Conservation (phyloP, 75 land plant genomes). For the Pinus taeda region DNA sequence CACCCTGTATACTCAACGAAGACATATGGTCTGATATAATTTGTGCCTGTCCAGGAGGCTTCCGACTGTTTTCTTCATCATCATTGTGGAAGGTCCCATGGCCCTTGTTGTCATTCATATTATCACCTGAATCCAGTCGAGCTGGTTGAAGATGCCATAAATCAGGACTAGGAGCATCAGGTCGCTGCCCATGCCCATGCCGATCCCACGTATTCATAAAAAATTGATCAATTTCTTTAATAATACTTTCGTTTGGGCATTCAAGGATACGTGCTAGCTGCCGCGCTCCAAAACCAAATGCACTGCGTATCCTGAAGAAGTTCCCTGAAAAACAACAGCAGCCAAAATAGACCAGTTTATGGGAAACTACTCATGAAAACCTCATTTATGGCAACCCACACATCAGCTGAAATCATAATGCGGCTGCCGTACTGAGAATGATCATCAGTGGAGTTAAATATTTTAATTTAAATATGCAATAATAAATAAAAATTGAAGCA, state of each 20-base stretch:
- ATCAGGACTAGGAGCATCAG: slow-evolving; percentile 62
- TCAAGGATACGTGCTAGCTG: slow-evolving; percentile 72
- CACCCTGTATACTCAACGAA: slow-evolving; percentile 5
- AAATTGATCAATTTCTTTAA: slow-evolving; percentile 65
- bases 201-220: slow-evolving; percentile 88
- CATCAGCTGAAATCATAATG: background rate
- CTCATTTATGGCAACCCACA: background rate
- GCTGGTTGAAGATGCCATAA: slow-evolving; percentile 15
- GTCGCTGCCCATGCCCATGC: slow-evolving; percentile 77
- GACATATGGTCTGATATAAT: background rate
- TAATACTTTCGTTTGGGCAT: slow-evolving; percentile 55
- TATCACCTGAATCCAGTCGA: slow-evolving; percentile 6
- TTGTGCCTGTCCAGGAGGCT: background rate
- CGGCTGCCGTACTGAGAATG: background rate
- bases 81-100: background rate
- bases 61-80: slow-evolving; percentile 5
- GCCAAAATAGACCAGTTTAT: background rate
- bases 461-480: background rate
- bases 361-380: background rate
- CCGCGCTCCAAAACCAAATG: slow-evolving; percentile 88
- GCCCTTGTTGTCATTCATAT: background rate
- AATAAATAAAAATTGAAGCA: background rate
- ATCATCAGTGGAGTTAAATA: background rate
- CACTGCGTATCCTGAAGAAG: slow-evolving; percentile 90
- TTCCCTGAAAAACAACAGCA: slow-evolving; percentile 55